Evolutionary conservation across 139 green algal species (phyloP).

Genomic region (Chlamydomonas urium): DNA sequence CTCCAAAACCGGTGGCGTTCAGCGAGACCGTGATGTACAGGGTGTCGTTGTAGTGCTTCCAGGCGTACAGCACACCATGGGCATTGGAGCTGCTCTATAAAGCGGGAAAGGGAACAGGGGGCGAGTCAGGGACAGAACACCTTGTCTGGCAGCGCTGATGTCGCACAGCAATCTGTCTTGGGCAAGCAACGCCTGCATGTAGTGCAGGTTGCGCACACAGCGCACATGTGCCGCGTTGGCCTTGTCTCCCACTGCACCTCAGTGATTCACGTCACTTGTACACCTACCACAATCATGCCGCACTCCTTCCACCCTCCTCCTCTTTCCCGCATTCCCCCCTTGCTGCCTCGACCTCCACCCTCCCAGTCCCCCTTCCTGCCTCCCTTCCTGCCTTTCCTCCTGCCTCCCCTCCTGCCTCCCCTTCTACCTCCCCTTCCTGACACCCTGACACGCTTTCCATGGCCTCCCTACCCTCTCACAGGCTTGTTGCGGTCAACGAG

Average conservation of each 20-base stretch:
- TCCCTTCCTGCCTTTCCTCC: not conserved
- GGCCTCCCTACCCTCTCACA: not conserved
- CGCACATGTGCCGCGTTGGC: too few species aligned
- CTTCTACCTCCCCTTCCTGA: not conserved
- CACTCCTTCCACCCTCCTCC: not conserved
- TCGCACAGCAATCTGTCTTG: not conserved
- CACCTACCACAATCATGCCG: not conserved
- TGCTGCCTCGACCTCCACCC: not conserved
- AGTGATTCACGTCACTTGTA: too few species aligned
- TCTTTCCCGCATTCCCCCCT: not conserved
- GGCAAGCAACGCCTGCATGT: too few species aligned
- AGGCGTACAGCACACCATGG: conserved; percentile 20
- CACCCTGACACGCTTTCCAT: not conserved
- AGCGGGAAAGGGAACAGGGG: not conserved
- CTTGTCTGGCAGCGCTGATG: not conserved
- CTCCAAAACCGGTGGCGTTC: conserved; percentile 15
- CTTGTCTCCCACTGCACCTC: too few species aligned
- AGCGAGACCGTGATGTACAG: conserved; percentile 20
- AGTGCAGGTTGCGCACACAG: too few species aligned
- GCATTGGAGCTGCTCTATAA: too few species aligned
- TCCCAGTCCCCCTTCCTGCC: not conserved
- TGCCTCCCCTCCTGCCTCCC: not conserved
- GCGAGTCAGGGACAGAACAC: not conserved
- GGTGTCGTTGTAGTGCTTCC: conserved; percentile 21
- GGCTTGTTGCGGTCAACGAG: not conserved